Evolutionary conservation across 176 grass and related monocot species (phyloP), one percentile per base, ranked within the genome.

Genomic region (Carex littledalei): DNA sequence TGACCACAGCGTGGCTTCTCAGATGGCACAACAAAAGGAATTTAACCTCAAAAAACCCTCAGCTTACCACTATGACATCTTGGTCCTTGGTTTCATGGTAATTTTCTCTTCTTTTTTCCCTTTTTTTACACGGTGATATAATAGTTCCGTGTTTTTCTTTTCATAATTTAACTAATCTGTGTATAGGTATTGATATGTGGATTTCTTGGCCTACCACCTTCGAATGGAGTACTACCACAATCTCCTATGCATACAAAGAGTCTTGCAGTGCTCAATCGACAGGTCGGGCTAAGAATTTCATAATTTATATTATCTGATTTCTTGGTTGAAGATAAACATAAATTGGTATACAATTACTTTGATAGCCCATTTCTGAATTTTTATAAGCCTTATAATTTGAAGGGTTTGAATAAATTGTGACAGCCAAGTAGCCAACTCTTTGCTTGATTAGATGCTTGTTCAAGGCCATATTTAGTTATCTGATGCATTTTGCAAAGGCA

Each of bases 161-260:
- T 75, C 34, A 62, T 72, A 78, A 50, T 78, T 71, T 18, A 81
- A 81, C 14, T 61, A 68, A 77, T 26, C 60, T 12, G 5, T 66
- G 65, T 72, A 81, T 53, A 97, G 94, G 89, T 92, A 37, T 86
- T 97, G 78, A 54, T 90, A 64, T 97, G 92, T 84, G 94, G 94
- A 34, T 85, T 97, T 85, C 81, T 97, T 88, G 94, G 90, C 41
- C 79, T 97, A 68, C 92, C 94, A 57, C 94, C 94, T 67, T 91
- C 92, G 86, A 97, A 97, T 84, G 94, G 92, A 85, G 94, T 97
- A 77, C 87, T 97, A 80, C 94, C 92, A 15, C 94, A 97, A 67
- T 88, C 94, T 20, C 92, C 92, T 53, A 97, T 94, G 94, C 92
- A 97, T 86, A 97, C 92, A 17, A 91, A 90, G 88, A 92, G 92